Conservation (phyloP, 2,329 filamentous ascomycete species). For the Fusarium staphyleae region DNA sequence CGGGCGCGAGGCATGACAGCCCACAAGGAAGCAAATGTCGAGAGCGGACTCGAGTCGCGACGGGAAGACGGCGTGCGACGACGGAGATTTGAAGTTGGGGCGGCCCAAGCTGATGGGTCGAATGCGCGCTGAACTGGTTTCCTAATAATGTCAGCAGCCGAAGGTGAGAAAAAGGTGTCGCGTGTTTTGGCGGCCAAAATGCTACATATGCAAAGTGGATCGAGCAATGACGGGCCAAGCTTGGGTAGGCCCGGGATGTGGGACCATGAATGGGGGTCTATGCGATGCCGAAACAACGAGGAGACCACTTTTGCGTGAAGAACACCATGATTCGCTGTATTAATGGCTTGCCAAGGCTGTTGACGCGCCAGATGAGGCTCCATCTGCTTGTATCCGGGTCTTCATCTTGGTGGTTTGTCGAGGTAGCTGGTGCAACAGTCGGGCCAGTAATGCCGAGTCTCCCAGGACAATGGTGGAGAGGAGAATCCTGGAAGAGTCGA, state of each 20-base stretch:
- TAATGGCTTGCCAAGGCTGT: conserved; percentile 8
- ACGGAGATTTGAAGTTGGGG: conserved; percentile 2
- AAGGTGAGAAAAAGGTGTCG: conserved; percentile 33
- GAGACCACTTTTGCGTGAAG: conserved; percentile 29
- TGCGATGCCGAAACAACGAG: conserved; percentile 28
- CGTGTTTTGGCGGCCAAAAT: conserved; percentile 43
- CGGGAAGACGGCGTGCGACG: conserved; percentile 12
- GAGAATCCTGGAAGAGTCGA: conserved; percentile 15
- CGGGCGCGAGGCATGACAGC: conserved; percentile 36
- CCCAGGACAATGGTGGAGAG: conserved; percentile 16
- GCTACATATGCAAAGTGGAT: conserved; percentile 37
- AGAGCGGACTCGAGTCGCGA: conserved; percentile 9
- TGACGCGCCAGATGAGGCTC: conserved; percentile 14
- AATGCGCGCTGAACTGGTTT: conserved; percentile 26
- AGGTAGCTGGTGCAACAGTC: conserved; percentile 22
- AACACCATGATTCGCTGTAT: conserved; percentile 22
- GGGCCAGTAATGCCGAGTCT: conserved; percentile 21
- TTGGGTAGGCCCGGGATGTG: conserved; percentile 40
- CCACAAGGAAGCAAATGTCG: conserved; percentile 4
- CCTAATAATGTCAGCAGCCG: conserved; percentile 36
- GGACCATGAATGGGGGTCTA: conserved; percentile 36
- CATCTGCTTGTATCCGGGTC: neutral
- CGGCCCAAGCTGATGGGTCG: conserved; percentile 27
- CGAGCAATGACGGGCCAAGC: conserved; percentile 33
- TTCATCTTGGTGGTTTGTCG: conserved; percentile 1